phyloP scores from a whole-genome alignment of 2,329 filamentous ascomycete genomes.

The Neonectria magnoliae region DNA sequence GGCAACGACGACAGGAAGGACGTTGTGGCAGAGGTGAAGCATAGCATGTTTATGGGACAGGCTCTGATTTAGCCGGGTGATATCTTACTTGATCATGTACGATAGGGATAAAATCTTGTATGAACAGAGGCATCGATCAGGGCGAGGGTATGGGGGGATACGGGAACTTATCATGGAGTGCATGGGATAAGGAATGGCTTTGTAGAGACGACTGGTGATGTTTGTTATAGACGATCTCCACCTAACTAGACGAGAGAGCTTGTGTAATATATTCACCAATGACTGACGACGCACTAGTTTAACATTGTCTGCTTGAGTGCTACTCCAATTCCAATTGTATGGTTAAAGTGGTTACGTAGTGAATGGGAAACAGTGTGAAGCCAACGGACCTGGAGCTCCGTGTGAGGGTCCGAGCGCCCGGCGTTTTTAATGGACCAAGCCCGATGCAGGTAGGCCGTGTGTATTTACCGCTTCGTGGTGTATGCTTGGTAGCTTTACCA shows the following conservation, averaged over 20 bases:
- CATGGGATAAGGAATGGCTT: not conserved
- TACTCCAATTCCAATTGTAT: not conserved
- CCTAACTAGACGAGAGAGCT: conserved; percentile 9
- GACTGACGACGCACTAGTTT: not conserved
- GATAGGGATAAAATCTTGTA: conserved; percentile 32
- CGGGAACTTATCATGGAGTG: not conserved
- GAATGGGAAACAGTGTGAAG: not conserved
- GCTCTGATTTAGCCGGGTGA: conserved; percentile 69
- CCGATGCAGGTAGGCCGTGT: conserved; percentile 22
- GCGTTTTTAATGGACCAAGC: conserved; percentile 29
- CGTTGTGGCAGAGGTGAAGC: conserved; percentile 89
- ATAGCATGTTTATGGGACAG: conserved; percentile 86
- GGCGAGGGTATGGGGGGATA: conserved; percentile 18
- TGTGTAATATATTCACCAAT: not conserved
- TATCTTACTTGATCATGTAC: conserved; percentile 30
- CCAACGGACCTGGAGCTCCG: conserved; percentile 5
- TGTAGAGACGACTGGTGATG: conserved; percentile 16
- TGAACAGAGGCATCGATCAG: conserved; percentile 22
- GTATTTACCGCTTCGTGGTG: not conserved
- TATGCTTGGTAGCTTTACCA: conserved; percentile 8
- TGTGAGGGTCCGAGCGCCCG: conserved; percentile 29
- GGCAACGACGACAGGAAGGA: conserved; percentile 90
- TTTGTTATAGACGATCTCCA: conserved; percentile 27
- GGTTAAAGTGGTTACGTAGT: not conserved
- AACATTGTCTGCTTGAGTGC: not conserved